Evolutionary conservation across 1,284 basidiomycete genomes (phyloP).

Genomic region (Volvariella volvacea): DNA sequence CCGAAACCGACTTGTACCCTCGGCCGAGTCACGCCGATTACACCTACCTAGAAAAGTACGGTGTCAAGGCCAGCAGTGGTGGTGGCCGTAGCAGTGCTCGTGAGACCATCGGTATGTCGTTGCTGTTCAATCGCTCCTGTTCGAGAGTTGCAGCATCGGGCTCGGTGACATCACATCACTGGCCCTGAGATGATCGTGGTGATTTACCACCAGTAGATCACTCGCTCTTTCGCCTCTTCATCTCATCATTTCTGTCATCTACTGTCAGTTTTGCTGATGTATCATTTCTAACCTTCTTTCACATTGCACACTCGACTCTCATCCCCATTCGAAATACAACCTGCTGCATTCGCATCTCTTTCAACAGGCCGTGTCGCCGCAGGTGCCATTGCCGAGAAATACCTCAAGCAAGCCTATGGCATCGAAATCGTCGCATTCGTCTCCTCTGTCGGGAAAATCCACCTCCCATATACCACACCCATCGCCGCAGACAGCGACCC

Average conservation of each 20-base stretch:
- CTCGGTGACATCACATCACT: no score
- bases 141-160: no score
- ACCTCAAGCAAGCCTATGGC: slow-evolving; percentile 82
- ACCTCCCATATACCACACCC: slow-evolving; percentile 54
- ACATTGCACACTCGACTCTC: slow-evolving; percentile 1
- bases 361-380: slow-evolving; percentile 86
- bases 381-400: slow-evolving; percentile 97
- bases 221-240: no score
- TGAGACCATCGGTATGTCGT: slow-evolving; percentile 83
- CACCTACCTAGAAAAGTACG: slow-evolving; percentile 98
- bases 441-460: slow-evolving; percentile 90
- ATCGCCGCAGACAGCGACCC: slow-evolving; percentile 34
- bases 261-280: no score
- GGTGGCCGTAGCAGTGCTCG: slow-evolving; percentile 93
- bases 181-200: no score
- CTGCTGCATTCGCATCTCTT: neutral
- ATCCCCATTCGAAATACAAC: no score
- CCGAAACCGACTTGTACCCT: slow-evolving; percentile 96
- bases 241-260: no score
- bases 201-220: no score
- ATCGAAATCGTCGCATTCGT: slow-evolving; percentile 98
- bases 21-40: slow-evolving; percentile 98
- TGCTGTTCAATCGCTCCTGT: neutral
- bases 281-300: slow-evolving; percentile 1
- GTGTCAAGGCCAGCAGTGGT: slow-evolving; percentile 93